Conservation (phyloP, 768 basidiomycete species). For the Boletales sp. region DNA sequence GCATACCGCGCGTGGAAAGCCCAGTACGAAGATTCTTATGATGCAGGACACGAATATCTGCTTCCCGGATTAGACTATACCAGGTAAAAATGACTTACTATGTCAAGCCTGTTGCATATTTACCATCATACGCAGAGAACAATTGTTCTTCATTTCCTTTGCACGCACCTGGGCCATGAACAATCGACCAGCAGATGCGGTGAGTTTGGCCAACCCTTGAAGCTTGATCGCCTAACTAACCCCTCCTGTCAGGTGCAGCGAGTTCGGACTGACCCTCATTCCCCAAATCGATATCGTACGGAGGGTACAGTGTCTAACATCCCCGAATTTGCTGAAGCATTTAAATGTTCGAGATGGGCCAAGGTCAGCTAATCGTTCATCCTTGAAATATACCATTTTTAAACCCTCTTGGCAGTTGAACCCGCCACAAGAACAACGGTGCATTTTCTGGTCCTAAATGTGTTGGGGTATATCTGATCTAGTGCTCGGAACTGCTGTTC, state of each 20-base stretch:
- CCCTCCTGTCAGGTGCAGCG: conserved; percentile 53
- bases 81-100: conserved; percentile 39
- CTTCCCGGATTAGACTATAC: conserved; percentile 81
- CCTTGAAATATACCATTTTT: not conserved
- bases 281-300: conserved; percentile 73
- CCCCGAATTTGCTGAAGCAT: conserved; percentile 84
- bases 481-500: conserved; percentile 5
- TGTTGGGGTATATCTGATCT: conserved; percentile 2
- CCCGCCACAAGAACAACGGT: conserved; percentile 74
- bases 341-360: conserved; percentile 71
- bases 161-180: conserved; percentile 84
- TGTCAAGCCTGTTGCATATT: not conserved
- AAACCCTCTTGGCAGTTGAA: conserved; percentile 52
- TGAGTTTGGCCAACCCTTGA: conserved; percentile 32
- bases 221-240: not conserved
- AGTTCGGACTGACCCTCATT: conserved; percentile 86
- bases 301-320: conserved; percentile 87
- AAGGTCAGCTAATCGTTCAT: conserved; percentile 48
- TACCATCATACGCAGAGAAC: conserved; percentile 53
- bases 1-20: conserved; percentile 90
- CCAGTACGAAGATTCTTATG: conserved; percentile 58
- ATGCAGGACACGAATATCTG: conserved; percentile 61
- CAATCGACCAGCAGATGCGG: conserved; percentile 75
- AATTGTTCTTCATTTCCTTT: conserved; percentile 92
- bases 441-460: conserved; percentile 68